phyloP scores from a whole-genome alignment of 2,329 filamentous ascomycete genomes.

The Colletotrichum sp. region DNA sequence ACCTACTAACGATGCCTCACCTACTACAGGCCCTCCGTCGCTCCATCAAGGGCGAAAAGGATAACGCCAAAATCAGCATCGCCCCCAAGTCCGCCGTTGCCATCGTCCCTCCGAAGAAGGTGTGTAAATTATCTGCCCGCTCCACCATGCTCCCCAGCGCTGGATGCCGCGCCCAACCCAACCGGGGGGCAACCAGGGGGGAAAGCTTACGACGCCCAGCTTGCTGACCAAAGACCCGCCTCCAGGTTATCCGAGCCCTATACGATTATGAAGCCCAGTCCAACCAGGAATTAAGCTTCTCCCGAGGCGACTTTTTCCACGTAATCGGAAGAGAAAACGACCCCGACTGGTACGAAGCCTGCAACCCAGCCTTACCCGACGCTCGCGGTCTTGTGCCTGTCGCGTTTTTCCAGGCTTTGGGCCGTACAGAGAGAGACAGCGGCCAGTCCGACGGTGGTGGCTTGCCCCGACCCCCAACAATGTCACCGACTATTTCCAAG shows the following conservation, averaged over 20 bases:
- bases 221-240: conserved; percentile 26
- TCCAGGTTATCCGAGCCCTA: conserved; percentile 92
- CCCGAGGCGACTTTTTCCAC: conserved; percentile 96
- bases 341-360: conserved; percentile 96
- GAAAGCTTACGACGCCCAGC: not conserved
- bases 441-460: conserved; percentile 67
- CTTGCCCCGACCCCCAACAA: conserved; percentile 44
- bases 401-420: conserved; percentile 89
- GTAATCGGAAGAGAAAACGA: conserved; percentile 97
- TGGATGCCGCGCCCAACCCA: not conserved
- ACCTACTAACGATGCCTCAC: conserved; percentile 47
- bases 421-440: conserved; percentile 91
- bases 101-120: conserved; percentile 93
- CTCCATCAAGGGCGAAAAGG: conserved; percentile 91
- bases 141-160: not conserved
- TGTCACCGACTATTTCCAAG: conserved; percentile 49
- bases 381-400: conserved; percentile 93
- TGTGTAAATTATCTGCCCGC: conserved; percentile 46
- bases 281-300: conserved; percentile 84
- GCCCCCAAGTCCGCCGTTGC: conserved; percentile 85
- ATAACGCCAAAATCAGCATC: conserved; percentile 76
- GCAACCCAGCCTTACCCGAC: conserved; percentile 87
- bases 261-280: conserved; percentile 88
- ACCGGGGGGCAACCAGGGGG: not conserved
- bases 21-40: conserved; percentile 75